Evolutionary conservation across 208 protist species (phyloP).

Genomic region (Trypanosoma conorhini): DNA sequence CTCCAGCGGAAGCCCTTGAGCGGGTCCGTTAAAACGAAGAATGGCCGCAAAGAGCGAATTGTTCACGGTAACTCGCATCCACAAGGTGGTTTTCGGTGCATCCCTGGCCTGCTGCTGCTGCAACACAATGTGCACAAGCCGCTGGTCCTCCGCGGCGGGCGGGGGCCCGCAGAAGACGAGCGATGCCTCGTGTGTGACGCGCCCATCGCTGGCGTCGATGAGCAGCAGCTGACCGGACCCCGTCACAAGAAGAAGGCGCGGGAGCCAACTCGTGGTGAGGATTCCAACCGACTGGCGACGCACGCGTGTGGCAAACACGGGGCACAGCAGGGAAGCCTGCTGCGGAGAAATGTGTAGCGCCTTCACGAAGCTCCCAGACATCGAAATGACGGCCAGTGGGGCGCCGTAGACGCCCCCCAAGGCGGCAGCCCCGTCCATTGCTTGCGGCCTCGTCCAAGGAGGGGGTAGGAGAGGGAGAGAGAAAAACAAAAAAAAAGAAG

Average conservation of each 20-base stretch:
- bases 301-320: constrained; percentile 18
- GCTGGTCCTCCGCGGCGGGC: background rate
- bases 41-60: constrained; percentile 16
- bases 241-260: constrained; percentile 23
- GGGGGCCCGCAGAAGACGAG: background rate
- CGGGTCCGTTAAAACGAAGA: constrained; percentile 11
- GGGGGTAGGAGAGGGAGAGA: background rate
- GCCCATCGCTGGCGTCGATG: constrained; percentile 17
- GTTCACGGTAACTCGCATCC: constrained; percentile 3
- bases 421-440: background rate
- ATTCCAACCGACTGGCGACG: background rate
- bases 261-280: constrained; percentile 11
- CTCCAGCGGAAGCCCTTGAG: background rate
- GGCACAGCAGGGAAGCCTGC: background rate
- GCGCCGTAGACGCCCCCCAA: background rate
- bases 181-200: constrained; percentile 24
- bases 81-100: constrained; percentile 8
- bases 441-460: background rate
- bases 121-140: constrained; percentile 10
- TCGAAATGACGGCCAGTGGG: background rate
- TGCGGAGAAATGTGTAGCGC: constrained; percentile 11
- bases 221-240: constrained; percentile 19
- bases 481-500: constrained; percentile 4
- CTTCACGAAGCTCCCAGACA: constrained; percentile 8
- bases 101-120: background rate